Evolutionary conservation across 306 rosid species (phyloP).

Genomic region (Nissolia schottii): DNA sequence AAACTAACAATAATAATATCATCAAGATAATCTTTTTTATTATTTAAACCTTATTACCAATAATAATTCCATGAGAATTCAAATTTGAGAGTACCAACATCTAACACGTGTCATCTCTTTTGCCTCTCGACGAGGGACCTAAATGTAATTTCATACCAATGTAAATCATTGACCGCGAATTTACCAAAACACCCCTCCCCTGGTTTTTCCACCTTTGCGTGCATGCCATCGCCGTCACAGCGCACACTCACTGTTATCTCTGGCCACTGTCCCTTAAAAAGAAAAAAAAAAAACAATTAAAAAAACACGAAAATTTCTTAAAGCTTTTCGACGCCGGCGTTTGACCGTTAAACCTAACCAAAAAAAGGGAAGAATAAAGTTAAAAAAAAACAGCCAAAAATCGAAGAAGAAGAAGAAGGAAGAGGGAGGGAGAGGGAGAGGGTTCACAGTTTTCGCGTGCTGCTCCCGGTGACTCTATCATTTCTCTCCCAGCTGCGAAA

Average conservation of each 20-base stretch:
- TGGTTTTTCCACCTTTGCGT: conserved; percentile 28
- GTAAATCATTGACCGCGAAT: neutral
- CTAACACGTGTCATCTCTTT: neutral
- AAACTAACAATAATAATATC: no score
- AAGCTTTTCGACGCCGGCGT: conserved; percentile 40
- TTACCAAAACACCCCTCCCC: conserved; percentile 26
- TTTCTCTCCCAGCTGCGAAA: neutral
- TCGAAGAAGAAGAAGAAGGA: neutral
- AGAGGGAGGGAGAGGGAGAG: no score
- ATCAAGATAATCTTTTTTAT: no score
- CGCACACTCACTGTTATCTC: conserved; percentile 23
- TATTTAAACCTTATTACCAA: no score
- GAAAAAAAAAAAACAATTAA: neutral
- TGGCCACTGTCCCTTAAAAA: conserved; percentile 7
- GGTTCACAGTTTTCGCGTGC: conserved; percentile 17
- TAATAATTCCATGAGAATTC: no score
- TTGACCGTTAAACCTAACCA: conserved; percentile 48
- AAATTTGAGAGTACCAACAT: neutral
- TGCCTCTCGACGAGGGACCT: neutral
- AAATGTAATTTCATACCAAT: neutral
- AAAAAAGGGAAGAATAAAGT: neutral
- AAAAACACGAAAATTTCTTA: conserved; percentile 8
- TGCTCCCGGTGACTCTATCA: neutral
- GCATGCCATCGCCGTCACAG: conserved; percentile 28
- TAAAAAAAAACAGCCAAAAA: neutral